Percentiles rank a stretch among this genome's conserved stretches.
These are phyloP conservation scores for Trichoderma pleuroti DNA, from an alignment of 2,329 filamentous ascomycete species.

Conservation along the genomic window DNA sequence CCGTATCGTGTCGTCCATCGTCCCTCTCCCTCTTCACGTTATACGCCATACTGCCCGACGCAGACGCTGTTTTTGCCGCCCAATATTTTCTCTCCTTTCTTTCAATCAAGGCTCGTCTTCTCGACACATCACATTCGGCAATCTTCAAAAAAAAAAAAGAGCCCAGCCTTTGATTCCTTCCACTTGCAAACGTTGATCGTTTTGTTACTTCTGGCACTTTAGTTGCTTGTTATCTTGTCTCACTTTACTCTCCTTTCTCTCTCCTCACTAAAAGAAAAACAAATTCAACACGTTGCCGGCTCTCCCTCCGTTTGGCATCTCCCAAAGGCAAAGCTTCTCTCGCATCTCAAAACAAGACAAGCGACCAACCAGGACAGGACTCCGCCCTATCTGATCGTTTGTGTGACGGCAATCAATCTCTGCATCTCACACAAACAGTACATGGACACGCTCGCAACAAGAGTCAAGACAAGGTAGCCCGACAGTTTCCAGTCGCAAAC, in stretches of 20 bases:
- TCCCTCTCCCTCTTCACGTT: background rate
- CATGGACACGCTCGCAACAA: background rate
- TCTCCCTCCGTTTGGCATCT: background rate
- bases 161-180: slow-evolving; percentile 1
- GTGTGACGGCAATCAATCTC: slow-evolving; percentile 9
- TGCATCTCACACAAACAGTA: background rate
- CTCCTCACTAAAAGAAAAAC: background rate
- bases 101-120: slow-evolving; percentile 1
- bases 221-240: background rate
- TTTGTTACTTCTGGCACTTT: background rate
- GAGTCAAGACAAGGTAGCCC: background rate
- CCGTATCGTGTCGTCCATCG: background rate
- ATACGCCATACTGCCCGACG: background rate
- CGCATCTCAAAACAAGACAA: background rate
- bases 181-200: slow-evolving; percentile 17
- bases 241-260: background rate
- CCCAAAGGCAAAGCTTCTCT: slow-evolving; percentile 5
- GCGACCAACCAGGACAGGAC: slow-evolving; percentile 1
- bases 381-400: slow-evolving; percentile 10
- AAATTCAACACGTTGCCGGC: background rate
- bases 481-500: background rate
- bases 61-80: background rate
- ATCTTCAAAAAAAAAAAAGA: background rate
- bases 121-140: background rate
- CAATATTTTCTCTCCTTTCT: slow-evolving; percentile 13